Base-by-base conservation (phyloP, 768 basidiomycete species). In the Sutorius australiensis region DNA sequence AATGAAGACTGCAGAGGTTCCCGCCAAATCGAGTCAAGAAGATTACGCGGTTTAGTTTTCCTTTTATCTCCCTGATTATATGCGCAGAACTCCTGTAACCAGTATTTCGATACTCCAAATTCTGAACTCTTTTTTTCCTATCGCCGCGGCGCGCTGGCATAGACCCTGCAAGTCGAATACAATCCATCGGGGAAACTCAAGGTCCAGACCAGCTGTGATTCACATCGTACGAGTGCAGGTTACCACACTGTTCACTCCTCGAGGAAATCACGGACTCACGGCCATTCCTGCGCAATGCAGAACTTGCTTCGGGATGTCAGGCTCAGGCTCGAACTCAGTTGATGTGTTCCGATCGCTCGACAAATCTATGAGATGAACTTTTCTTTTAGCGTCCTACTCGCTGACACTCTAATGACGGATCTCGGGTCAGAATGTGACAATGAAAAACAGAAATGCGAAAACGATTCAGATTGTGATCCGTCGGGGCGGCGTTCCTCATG, bases 21-120 rank as follows among this genome's bases (percentile, higher is more conserved):
- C 28, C 36, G 61, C 55, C 28, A 54, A 65, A 57, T 55, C 50
- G 21, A 57, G 51, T 21, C 53, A 55, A 16, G 58, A 67, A 39
- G 48, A 46, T 14, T 57, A 52, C 27, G 21, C 12, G 8, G 42
- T 24, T n/a, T 53, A 51, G 33, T 27, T 32, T 49, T 37, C 19
- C 10, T 8, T 36, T 14, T 5, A 30, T 27, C 34, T 39, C 51
- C 48, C 43, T 31, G 36, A 14, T 33, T 21, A 9, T 12, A n/a
- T 12, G 48, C 21, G 27, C 10, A 11, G 14, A 7, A 44, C 1
- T 44, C 48, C 6, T 28, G 46, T 42, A 48, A 46, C 32, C 8
- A 32, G 7, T 47, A 16, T 48, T 8, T 17, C 47, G 21, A 16
- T 30, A 12, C 14, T 39, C 8, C 8, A 31, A 32, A 44, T 5